Percentiles rank a stretch among this genome's conserved stretches.
These are phyloP conservation scores for Talaromyces sp. DNA, from an alignment of 2,329 filamentous ascomycete genomes.

Conservation along the genomic window DNA sequence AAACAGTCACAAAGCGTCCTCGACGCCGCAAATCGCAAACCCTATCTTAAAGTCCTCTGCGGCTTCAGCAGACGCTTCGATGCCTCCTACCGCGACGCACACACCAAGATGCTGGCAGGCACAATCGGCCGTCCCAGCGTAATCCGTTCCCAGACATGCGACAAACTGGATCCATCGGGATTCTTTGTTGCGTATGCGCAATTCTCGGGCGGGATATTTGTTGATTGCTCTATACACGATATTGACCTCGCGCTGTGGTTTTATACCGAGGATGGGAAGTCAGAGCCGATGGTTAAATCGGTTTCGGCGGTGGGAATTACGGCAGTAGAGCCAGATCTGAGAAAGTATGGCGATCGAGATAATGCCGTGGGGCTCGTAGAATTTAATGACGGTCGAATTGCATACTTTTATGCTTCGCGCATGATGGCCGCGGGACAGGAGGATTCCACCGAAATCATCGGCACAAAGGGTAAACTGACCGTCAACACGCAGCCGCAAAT, in stretches of 20 bases:
- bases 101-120: slow-evolving; percentile 31
- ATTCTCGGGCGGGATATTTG: slow-evolving; percentile 65
- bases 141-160: background rate
- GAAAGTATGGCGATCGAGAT: slow-evolving; percentile 58
- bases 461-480: slow-evolving; percentile 61
- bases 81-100: slow-evolving; percentile 62
- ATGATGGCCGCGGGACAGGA: slow-evolving; percentile 69
- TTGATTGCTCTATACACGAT: slow-evolving; percentile 68
- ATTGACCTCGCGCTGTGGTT: slow-evolving; percentile 65
- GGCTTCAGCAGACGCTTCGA: slow-evolving; percentile 67
- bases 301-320: slow-evolving; percentile 57
- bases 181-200: slow-evolving; percentile 67
- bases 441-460: slow-evolving; percentile 65
- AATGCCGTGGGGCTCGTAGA: slow-evolving; percentile 64
- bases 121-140: background rate
- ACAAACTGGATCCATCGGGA: slow-evolving; percentile 52
- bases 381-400: slow-evolving; percentile 62
- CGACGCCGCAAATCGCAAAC: slow-evolving; percentile 52
- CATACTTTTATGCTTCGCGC: slow-evolving; percentile 60
- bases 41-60: slow-evolving; percentile 63
- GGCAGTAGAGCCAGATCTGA: slow-evolving; percentile 57
- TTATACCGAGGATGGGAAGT: slow-evolving; percentile 52
- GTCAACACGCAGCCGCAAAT: slow-evolving; percentile 31
- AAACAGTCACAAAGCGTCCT: background rate
- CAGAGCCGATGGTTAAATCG: slow-evolving; percentile 23